Conservation (phyloP, 441 rosid species). For the Adansonia madagascariensis region DNA sequence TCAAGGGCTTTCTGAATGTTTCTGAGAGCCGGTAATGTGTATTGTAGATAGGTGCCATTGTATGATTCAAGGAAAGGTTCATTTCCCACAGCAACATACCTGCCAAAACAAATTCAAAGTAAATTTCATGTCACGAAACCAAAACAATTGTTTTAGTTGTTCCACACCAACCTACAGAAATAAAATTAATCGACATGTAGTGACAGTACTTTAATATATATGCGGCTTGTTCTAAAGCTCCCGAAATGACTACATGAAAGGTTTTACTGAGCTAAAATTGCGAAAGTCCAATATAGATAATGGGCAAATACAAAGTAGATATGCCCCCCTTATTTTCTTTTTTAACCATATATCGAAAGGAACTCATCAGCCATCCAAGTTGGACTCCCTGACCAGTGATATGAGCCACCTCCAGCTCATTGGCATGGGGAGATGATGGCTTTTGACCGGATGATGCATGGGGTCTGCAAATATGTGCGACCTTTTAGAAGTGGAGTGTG, state of each 20-base stretch:
- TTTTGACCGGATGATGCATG: slow-evolving; percentile 19
- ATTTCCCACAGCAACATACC: slow-evolving; percentile 55
- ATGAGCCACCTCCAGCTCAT: too few relatives aligned
- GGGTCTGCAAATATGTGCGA: not conserved
- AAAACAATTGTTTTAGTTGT: not conserved
- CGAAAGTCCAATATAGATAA: not conserved
- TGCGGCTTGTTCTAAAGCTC: not conserved
- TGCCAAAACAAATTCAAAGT: slow-evolving; percentile 27
- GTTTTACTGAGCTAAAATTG: not conserved
- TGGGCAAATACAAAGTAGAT: not conserved
- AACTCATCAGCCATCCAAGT: slow-evolving; percentile 3
- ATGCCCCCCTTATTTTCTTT: too few relatives aligned
- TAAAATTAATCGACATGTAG: not conserved
- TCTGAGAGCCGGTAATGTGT: slow-evolving; percentile 44
- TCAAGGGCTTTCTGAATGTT: slow-evolving; percentile 46
- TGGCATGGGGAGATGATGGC: not conserved
- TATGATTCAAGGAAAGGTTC: slow-evolving; percentile 50
- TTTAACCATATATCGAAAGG: too few relatives aligned
- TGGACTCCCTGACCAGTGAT: not conserved
- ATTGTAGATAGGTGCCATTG: slow-evolving; percentile 35
- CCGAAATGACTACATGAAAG: slow-evolving; percentile 19
- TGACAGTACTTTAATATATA: not conserved
- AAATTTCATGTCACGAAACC: not conserved
- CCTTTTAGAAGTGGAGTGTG: slow-evolving; percentile 17
- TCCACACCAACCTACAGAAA: not conserved